Evolutionary conservation across 805 yeast species (phyloP), one percentile per base, ranked within the genome.

Genomic region (Candida sphagnicola): DNA sequence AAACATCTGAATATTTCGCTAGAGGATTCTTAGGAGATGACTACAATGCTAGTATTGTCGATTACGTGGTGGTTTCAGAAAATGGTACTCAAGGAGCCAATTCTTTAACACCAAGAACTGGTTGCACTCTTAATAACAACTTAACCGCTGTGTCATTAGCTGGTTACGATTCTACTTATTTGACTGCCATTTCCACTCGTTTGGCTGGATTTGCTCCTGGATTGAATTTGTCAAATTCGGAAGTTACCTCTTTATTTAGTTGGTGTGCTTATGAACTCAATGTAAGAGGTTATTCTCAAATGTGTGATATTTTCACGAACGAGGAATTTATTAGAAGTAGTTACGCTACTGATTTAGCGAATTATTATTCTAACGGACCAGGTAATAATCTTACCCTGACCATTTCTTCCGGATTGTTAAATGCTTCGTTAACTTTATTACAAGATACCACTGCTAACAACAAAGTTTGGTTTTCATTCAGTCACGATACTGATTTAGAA

Each of bases 231-330:
- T 71, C 80, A 3, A 52, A 66, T 2, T 50, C 56, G 26, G 91
- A 86, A 50, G 74, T 80, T 18, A 59, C 56, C 31, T 59, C 57
- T 17, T 50, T 85, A 45, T 79, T 82, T 50, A 65, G 70, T 10
- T 72, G 79, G 61, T 85, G 95, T 61, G 89, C 86, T 3, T 86
- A 71, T 54, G 95, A 86, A 59, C 61, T 84, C 32, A 85, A 84
- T 40, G 84, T 78, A 8, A 70, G 68, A 40, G 95, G 93, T 8
- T 56, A 61, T 39, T 82, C 93, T 12, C 70, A 72, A 24, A 77
- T 85, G 45, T 85, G 95, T 59, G 70, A 71, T 28, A 67, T 82
- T 23, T 79, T 86, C 61, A 81, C 87, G 30, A 72, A 72, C 48
- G 79, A 79, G 17, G 91, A 85, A 44, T 80, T 78, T 67, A 61